phyloP scores from a whole-genome alignment of 2,329 filamentous ascomycete genomes.

The Pseudocercospora vitis region DNA sequence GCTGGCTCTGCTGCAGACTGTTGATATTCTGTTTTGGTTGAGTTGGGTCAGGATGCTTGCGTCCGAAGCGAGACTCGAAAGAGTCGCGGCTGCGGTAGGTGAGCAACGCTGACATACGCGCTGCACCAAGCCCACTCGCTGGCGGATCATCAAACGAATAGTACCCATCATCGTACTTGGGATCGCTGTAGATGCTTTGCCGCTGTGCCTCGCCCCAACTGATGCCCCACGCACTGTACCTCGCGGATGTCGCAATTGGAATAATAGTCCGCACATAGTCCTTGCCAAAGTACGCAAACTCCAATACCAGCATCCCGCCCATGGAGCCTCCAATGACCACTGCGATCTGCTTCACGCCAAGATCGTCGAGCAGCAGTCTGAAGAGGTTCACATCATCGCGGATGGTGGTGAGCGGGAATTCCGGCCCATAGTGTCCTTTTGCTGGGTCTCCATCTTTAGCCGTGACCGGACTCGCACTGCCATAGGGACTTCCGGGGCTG shows the following conservation, averaged over 20 bases:
- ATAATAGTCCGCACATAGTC: constrained; percentile 79
- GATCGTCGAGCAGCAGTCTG: constrained; percentile 74
- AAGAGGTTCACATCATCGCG: constrained; percentile 91
- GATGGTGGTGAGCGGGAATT: constrained; percentile 94
- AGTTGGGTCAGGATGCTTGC: constrained; percentile 84
- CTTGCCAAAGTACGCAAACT: constrained; percentile 88
- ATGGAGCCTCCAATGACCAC: constrained; percentile 81
- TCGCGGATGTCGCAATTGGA: constrained; percentile 79
- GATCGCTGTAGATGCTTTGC: constrained; percentile 95
- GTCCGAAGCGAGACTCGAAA: constrained; percentile 91
- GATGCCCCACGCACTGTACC: constrained; percentile 86
- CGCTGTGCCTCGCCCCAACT: constrained; percentile 87
- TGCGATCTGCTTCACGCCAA: constrained; percentile 76
- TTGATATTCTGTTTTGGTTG: constrained; percentile 76
- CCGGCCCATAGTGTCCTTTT: constrained; percentile 82
- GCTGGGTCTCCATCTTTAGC: constrained; percentile 75
- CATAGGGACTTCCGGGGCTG: constrained; percentile 80
- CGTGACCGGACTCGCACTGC: constrained; percentile 84
- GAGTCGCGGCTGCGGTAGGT: constrained; percentile 97
- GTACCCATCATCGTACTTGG: constrained; percentile 97
- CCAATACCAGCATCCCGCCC: constrained; percentile 86
- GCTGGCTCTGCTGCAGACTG: constrained; percentile 53
- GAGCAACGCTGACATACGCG: constrained; percentile 92
- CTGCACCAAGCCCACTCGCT: constrained; percentile 80
- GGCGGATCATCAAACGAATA: constrained; percentile 87